Percentiles rank a stretch among this genome's conserved stretches.
phyloP scores from a whole-genome alignment of 306 rosid species.

The Prunus davidiana region DNA sequence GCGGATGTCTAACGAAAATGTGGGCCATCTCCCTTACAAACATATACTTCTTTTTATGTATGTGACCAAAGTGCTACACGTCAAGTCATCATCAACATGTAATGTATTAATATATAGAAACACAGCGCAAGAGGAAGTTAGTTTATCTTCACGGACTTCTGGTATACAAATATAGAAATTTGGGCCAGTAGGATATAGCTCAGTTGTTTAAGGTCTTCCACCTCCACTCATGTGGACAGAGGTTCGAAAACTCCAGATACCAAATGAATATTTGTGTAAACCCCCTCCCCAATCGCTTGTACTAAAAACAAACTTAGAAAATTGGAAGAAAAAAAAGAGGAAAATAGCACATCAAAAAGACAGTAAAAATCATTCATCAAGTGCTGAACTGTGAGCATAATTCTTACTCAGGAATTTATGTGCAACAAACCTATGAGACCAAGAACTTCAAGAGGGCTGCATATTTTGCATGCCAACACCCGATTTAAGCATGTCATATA shows the following conservation, averaged over 20 bases:
- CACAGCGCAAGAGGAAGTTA: too few relatives aligned
- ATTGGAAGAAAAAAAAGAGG: neutral
- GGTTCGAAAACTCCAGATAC: too few relatives aligned
- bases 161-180: too few relatives aligned
- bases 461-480: too few relatives aligned
- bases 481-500: neutral
- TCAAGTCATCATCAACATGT: constrained; percentile 7
- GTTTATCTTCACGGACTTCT: too few relatives aligned
- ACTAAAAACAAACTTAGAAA: too few relatives aligned
- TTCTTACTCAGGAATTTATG: neutral
- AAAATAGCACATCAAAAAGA: neutral
- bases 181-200: too few relatives aligned
- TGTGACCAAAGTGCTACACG: neutral
- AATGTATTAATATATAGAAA: neutral
- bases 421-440: neutral
- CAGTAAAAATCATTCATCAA: neutral
- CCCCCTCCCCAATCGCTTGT: too few relatives aligned
- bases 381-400: neutral
- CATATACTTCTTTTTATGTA: neutral
- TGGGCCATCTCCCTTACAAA: neutral
- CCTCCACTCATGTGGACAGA: too few relatives aligned
- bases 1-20: constrained; percentile 3
- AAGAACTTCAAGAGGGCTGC: too few relatives aligned
- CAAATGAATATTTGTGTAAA: too few relatives aligned
- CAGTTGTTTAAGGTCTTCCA: too few relatives aligned